Base-by-base conservation (phyloP, 2,329 filamentous ascomycete genomes). In the Clathrospora elynae region DNA sequence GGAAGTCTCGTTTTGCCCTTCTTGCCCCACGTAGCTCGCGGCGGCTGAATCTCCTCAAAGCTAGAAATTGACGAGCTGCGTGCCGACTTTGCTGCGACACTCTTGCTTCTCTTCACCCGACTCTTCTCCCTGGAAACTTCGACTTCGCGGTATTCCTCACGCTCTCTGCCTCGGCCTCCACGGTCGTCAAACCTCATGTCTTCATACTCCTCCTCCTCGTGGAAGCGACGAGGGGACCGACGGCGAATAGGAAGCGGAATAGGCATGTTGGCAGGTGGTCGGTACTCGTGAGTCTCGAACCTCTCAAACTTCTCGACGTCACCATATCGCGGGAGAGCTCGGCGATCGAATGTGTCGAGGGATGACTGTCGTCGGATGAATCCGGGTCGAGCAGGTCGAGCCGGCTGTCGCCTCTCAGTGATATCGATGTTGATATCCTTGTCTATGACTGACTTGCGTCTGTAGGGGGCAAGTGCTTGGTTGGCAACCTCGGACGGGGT, bases 1-100 rank as follows among this genome's bases (percentile, higher is more conserved):
- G 91, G 91, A 67, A 96, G 90, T 57, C 88, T 84, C 10, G 91
- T 96, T 78, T 91, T 95, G 59, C 91, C 91, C 68, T 87, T 90
- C 73, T 75, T 76, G 50, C 75, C 72, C 39, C 62, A 59, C 25
- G 60, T 61, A 11, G 62, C 58, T 11, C 64, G 56, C 17, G 61
- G 52, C 12, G 68, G 66, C 30, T 68, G 61, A 17, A 68, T 56
- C 37, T 71, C 68, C 33, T 73, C 71, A 31, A 71, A 70, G 51
- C 71, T 74, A 13, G 66, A 70, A 16, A 68, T 67, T n/a, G 68
- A 71, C 11, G 69, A 73, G 52, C 68, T 72, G 30, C 64, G 62
- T 3, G 54, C 55, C 5, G 62, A 66, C 10, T 45, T 55, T 16
- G 65, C 62, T 18, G 64, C 62, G 31, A 61, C 52, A 34, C 63